Evolutionary conservation across 148 eudicot species (phyloP).

Genomic region (Vaccinium myrtillus): DNA sequence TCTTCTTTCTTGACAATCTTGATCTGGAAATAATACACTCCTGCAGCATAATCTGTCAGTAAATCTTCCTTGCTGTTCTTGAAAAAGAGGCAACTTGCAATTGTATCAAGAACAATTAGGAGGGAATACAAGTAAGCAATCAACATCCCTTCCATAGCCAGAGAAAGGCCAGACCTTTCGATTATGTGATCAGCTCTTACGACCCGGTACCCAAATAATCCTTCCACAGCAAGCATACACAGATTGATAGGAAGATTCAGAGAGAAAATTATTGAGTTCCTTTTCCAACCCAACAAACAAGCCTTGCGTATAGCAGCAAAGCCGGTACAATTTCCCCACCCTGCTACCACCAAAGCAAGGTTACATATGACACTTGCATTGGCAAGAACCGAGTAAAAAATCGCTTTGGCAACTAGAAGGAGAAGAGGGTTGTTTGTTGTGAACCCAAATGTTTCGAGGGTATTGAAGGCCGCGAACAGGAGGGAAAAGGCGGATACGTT

Average conservation of each 20-base stretch:
- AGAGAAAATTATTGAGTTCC: conserved; percentile 2
- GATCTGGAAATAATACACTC: background rate
- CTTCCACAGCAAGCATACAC: conserved; percentile 24
- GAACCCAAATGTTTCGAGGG: background rate
- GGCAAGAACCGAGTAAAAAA: conserved; percentile 14
- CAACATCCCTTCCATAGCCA: conserved; percentile 20
- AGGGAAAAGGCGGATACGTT: background rate
- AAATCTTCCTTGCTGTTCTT: conserved; percentile 13
- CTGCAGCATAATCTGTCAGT: background rate
- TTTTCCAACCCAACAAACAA: conserved; percentile 18
- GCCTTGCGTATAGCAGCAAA: conserved; percentile 17
- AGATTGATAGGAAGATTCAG: conserved; percentile 17
- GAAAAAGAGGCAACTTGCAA: conserved; percentile 20
- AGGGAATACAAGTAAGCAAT: conserved; percentile 22
- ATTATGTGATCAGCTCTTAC: background rate
- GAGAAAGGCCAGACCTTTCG: conserved; percentile 3
- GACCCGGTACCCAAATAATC: conserved; percentile 15
- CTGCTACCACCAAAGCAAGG: conserved; percentile 24
- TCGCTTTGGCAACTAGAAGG: background rate
- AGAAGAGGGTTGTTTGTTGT: conserved; percentile 9
- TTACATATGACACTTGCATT: conserved; percentile 10
- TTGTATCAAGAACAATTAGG: conserved; percentile 20
- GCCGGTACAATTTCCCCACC: conserved; percentile 2
- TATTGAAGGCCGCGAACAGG: background rate
- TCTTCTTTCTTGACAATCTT: conserved; percentile 13